Conservation (phyloP, 2,329 filamentous ascomycete genomes). For the Ceratocystis eucalypticola region DNA sequence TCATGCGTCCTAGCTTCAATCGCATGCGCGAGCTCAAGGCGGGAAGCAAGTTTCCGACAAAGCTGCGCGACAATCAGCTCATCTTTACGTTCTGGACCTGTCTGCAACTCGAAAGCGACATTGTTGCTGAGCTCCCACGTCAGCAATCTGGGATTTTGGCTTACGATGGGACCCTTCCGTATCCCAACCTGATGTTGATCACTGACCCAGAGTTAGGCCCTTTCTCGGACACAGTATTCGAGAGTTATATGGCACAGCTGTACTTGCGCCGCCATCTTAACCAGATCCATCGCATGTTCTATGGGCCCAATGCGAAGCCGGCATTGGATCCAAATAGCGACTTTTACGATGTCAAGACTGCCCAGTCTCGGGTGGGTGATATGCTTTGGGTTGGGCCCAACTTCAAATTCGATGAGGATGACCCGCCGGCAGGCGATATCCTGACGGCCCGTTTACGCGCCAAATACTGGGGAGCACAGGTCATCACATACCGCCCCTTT, state of each 20-base stretch:
- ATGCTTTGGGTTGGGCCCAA: constrained; percentile 36
- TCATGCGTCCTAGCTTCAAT: constrained; percentile 56
- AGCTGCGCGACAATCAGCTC: constrained; percentile 45
- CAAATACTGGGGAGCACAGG: constrained; percentile 87
- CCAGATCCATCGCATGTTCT: constrained; percentile 44
- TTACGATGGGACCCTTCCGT: constrained; percentile 51
- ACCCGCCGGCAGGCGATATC: constrained; percentile 61
- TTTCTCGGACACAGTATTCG: constrained; percentile 36
- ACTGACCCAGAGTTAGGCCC: constrained; percentile 25
- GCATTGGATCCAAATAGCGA: constrained; percentile 21
- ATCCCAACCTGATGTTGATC: constrained; percentile 41
- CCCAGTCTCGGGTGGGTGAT: constrained; percentile 22
- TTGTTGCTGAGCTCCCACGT: constrained; percentile 68
- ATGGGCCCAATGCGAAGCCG: constrained; percentile 31
- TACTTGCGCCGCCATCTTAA: constrained; percentile 53
- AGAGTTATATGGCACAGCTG: constrained; percentile 50
- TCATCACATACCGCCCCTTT: constrained; percentile 78
- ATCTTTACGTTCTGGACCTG: constrained; percentile 85
- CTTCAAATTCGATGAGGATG: constrained; percentile 49
- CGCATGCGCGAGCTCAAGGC: constrained; percentile 33
- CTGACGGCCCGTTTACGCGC: constrained; percentile 72
- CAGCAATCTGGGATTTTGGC: constrained; percentile 48
- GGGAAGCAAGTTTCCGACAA: constrained; percentile 26
- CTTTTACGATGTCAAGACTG: constrained; percentile 33
- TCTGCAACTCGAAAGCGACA: constrained; percentile 85